A percentile compares a stretch with the other conserved stretches of the same genome.
Conservation (phyloP, 257 asterid genomes). For the Solanum lycopersicoides region DNA sequence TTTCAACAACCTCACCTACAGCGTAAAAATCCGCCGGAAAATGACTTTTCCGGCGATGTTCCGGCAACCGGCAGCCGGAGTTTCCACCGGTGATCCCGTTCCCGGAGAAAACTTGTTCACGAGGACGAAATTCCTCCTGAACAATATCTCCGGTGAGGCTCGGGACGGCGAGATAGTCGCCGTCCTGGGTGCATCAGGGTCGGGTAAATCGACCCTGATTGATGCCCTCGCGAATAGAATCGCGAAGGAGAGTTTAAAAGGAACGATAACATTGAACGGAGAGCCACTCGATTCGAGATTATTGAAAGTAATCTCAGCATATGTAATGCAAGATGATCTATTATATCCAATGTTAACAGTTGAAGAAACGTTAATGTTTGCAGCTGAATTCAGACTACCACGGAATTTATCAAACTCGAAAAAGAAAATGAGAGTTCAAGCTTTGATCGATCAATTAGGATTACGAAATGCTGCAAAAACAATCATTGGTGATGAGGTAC, state of each 20-base stretch:
- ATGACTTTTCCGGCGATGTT: background rate
- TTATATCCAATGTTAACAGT: slow-evolving; percentile 75
- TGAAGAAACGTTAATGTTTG: slow-evolving; percentile 74
- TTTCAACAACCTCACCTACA: slow-evolving; percentile 53
- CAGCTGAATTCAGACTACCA: slow-evolving; percentile 73
- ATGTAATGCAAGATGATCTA: slow-evolving; percentile 81
- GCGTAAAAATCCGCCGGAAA: slow-evolving; percentile 26
- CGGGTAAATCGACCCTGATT: slow-evolving; percentile 65
- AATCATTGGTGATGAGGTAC: slow-evolving; percentile 21
- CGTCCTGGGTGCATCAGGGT: slow-evolving; percentile 74
- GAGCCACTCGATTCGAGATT: slow-evolving; percentile 52
- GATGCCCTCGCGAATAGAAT: slow-evolving; percentile 66
- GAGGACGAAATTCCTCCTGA: slow-evolving; percentile 34
- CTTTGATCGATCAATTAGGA: slow-evolving; percentile 21
- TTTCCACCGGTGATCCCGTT: background rate
- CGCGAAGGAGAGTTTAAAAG: slow-evolving; percentile 62
- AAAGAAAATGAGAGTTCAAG: slow-evolving; percentile 13
- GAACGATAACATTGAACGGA: slow-evolving; percentile 46
- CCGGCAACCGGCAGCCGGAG: background rate
- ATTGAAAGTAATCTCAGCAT: slow-evolving; percentile 59
- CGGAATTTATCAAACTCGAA: slow-evolving; percentile 11
- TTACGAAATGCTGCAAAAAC: slow-evolving; percentile 22
- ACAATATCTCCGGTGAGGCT: slow-evolving; percentile 64
- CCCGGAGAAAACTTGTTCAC: slow-evolving; percentile 8
- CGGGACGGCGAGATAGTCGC: slow-evolving; percentile 76